phyloP scores from a whole-genome alignment of 1,139 yeast species.

The Taphrina pruni region DNA sequence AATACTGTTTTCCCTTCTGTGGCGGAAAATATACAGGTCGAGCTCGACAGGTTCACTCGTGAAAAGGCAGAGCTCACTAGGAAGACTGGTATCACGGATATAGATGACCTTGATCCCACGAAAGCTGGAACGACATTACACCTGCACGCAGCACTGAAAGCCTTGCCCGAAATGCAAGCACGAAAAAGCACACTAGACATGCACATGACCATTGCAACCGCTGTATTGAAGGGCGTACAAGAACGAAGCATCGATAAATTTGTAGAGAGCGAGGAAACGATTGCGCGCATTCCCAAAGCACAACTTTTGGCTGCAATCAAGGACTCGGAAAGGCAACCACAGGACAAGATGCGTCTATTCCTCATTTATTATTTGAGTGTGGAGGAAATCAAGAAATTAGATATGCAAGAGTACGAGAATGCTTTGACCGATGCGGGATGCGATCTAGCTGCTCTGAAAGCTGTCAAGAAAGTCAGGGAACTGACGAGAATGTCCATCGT shows the following conservation, averaged over 20 bases:
- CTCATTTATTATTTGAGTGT: slow-evolving; percentile 69
- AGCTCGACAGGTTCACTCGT: slow-evolving; percentile 75
- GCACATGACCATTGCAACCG: slow-evolving; percentile 95
- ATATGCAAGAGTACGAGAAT: slow-evolving; percentile 68
- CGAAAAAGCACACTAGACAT: slow-evolving; percentile 87
- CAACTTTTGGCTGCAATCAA: slow-evolving; percentile 55
- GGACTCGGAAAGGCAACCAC: slow-evolving; percentile 58
- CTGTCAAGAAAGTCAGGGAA: slow-evolving; percentile 78
- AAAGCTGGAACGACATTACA: slow-evolving; percentile 66
- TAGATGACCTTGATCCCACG: slow-evolving; percentile 63
- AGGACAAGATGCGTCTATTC: slow-evolving; percentile 86
- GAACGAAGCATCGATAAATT: slow-evolving; percentile 84
- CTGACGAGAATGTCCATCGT: slow-evolving; percentile 65
- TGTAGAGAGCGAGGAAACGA: slow-evolving; percentile 85
- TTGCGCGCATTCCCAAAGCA: slow-evolving; percentile 57
- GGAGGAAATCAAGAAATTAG: slow-evolving; percentile 64
- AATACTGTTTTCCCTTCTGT: slow-evolving; percentile 96
- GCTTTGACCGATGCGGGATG: slow-evolving; percentile 66
- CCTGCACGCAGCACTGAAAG: slow-evolving; percentile 83
- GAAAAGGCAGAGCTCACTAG: slow-evolving; percentile 87
- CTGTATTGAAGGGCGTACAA: slow-evolving; percentile 80
- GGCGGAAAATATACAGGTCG: slow-evolving; percentile 90
- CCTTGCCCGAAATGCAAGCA: slow-evolving; percentile 88
- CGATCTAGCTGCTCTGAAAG: slow-evolving; percentile 69
- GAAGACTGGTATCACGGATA: slow-evolving; percentile 70